phyloP scores from a whole-genome alignment of 768 basidiomycete genomes.

The Leccinum arenicola region DNA sequence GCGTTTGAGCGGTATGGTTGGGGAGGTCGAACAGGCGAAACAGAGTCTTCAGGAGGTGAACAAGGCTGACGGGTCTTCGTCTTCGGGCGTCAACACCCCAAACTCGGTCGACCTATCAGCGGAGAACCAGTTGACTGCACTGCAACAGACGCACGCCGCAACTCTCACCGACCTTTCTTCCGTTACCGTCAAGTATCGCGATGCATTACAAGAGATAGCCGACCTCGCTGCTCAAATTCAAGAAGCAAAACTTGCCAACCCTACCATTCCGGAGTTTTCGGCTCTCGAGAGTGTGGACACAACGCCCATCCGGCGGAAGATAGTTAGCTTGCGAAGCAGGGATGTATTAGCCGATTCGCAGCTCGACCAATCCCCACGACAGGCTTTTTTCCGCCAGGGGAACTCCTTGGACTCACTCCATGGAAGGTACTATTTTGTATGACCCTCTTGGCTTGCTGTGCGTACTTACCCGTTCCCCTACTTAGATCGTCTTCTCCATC shows the following conservation, averaged over 20 bases:
- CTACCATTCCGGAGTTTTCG: conserved; percentile 41
- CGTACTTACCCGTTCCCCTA: conserved; percentile 14
- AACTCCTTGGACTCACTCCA: conserved; percentile 86
- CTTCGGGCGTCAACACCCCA: conserved; percentile 30
- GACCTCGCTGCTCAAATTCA: conserved; percentile 89
- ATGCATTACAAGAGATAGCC: conserved; percentile 89
- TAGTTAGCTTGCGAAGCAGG: conserved; percentile 46
- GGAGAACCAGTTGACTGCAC: conserved; percentile 61
- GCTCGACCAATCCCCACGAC: conserved; percentile 51
- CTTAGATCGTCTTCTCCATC: conserved; percentile 88
- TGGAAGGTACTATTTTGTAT: conserved; percentile 55
- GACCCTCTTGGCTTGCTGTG: background rate
- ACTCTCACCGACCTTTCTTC: conserved; percentile 78
- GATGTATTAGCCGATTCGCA: conserved; percentile 48
- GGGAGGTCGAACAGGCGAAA: conserved; percentile 68
- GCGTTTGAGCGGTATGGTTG: conserved; percentile 65
- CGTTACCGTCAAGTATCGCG: conserved; percentile 79
- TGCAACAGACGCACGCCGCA: conserved; percentile 81
- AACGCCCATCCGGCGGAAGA: conserved; percentile 48
- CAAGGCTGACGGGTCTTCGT: conserved; percentile 30
- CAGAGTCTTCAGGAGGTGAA: conserved; percentile 54
- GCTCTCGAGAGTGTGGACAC: conserved; percentile 41
- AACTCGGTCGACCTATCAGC: conserved; percentile 38
- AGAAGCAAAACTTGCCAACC: conserved; percentile 71
- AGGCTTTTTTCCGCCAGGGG: conserved; percentile 87